Conservation (phyloP, 768 basidiomycete species). For the Russula ochroleuca region DNA sequence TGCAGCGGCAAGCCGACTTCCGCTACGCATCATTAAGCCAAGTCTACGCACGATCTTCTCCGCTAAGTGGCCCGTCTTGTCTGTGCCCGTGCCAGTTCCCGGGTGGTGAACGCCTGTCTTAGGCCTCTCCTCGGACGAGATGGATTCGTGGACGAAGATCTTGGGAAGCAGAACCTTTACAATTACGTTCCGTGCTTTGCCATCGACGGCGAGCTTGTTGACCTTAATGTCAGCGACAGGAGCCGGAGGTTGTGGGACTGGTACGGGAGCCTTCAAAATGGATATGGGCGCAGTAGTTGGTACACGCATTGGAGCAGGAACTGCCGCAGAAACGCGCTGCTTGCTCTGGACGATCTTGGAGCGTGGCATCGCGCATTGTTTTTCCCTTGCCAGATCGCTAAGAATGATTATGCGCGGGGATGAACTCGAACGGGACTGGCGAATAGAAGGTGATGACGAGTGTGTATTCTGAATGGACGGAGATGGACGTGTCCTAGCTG, state of each 20-base stretch:
- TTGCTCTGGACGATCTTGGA: not conserved
- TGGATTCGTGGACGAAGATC: not conserved
- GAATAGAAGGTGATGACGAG: not conserved
- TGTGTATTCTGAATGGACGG: not conserved
- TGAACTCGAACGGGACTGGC: not conserved
- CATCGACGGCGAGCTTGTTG: not conserved
- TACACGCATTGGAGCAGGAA: not conserved
- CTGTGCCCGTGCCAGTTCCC: not conserved
- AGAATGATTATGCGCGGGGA: not conserved
- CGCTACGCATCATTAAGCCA: not conserved
- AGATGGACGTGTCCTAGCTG: not conserved
- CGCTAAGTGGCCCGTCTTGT: not conserved
- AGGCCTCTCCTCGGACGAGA: not conserved
- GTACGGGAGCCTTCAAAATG: not conserved
- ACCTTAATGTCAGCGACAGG: not conserved
- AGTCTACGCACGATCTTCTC: not conserved
- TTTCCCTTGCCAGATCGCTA: not conserved
- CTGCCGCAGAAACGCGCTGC: not conserved
- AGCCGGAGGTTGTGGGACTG: not conserved
- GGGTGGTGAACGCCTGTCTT: not conserved
- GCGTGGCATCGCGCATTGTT: not conserved
- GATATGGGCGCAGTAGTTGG: not conserved
- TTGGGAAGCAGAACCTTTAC: not conserved
- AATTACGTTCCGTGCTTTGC: no score
- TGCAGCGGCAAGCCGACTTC: not conserved